Evolutionary conservation across 1,139 yeast genomes (phyloP).

Genomic region (Hansenula lynferdii): DNA sequence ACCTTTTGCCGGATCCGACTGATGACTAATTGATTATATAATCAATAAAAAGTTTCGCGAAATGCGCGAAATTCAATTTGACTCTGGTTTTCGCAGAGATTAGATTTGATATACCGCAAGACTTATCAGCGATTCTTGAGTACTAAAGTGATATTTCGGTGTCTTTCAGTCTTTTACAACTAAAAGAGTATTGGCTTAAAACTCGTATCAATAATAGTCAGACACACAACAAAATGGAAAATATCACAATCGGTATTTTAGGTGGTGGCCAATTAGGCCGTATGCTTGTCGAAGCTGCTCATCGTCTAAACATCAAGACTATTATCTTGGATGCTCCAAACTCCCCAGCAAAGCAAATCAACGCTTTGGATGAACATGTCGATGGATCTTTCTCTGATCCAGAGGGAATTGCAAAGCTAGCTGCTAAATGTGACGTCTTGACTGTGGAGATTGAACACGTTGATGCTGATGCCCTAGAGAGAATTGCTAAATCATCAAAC

Average conservation of each 20-base stretch:
- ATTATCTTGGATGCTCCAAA: constrained; percentile 75
- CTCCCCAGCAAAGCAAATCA: constrained; percentile 93
- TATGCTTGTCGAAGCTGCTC: constrained; percentile 97
- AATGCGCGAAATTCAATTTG: too few relatives aligned
- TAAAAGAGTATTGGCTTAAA: too few relatives aligned
- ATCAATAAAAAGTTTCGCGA: too few relatives aligned
- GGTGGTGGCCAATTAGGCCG: constrained; percentile 99
- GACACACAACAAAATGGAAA: constrained; percentile 53
- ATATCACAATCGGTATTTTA: constrained; percentile 79
- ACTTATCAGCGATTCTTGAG: too few relatives aligned
- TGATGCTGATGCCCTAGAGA: constrained; percentile 73
- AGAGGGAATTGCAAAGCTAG: constrained; percentile 67
- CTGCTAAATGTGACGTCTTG: constrained; percentile 74
- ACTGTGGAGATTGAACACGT: constrained; percentile 98
- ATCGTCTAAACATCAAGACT: constrained; percentile 80
- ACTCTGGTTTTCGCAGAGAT: background rate
- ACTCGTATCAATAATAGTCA: too few relatives aligned
- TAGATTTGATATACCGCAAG: too few relatives aligned
- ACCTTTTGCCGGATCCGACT: constrained; percentile 6
- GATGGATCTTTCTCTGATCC: constrained; percentile 86
- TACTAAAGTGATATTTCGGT: too few relatives aligned
- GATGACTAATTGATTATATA: too few relatives aligned
- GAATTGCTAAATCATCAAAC: constrained; percentile 48
- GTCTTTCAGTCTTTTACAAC: too few relatives aligned
- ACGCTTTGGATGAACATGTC: constrained; percentile 70